These are phyloP conservation scores for Epichloe elymi DNA, from an alignment of 2,329 filamentous ascomycete species.

Conservation along the genomic window DNA sequence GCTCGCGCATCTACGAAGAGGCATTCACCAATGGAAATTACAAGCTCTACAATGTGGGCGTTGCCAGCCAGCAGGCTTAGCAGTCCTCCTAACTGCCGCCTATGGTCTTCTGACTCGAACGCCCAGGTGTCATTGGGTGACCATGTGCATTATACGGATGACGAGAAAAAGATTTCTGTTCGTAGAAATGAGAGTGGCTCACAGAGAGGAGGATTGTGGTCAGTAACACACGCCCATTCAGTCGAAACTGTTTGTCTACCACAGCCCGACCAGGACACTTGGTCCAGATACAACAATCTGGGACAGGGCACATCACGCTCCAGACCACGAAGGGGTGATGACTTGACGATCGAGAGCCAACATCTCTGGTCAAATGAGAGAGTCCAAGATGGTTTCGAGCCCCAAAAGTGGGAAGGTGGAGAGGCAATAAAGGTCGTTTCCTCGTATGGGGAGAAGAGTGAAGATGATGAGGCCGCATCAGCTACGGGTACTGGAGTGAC, in stretches of 20 bases:
- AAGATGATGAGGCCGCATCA: neutral
- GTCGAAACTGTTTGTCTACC: conserved; percentile 13
- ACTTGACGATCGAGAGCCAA: neutral
- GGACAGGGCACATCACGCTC: neutral
- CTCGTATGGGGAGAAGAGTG: neutral
- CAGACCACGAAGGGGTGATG: neutral
- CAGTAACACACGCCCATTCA: neutral
- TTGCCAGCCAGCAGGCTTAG: neutral
- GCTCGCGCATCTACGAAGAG: conserved; percentile 17
- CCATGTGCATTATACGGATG: neutral
- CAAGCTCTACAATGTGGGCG: conserved; percentile 25
- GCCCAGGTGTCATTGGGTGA: no score
- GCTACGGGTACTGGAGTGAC: no score
- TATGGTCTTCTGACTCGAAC: neutral
- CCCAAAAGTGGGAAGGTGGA: neutral
- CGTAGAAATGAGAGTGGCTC: neutral
- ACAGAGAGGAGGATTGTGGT: neutral
- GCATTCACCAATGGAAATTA: conserved; percentile 14
- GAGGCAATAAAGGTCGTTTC: neutral
- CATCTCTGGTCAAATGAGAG: neutral
- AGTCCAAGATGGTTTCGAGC: conserved; percentile 2
- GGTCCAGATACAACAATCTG: neutral
- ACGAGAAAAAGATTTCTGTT: neutral
- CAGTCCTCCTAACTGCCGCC: neutral
- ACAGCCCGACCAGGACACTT: conserved; percentile 13